Evolutionary conservation across 371 early-diverging fungal species (phyloP), one percentile per base, ranked within the genome.

Genomic region (Thermomucor indicae-seudaticae): DNA sequence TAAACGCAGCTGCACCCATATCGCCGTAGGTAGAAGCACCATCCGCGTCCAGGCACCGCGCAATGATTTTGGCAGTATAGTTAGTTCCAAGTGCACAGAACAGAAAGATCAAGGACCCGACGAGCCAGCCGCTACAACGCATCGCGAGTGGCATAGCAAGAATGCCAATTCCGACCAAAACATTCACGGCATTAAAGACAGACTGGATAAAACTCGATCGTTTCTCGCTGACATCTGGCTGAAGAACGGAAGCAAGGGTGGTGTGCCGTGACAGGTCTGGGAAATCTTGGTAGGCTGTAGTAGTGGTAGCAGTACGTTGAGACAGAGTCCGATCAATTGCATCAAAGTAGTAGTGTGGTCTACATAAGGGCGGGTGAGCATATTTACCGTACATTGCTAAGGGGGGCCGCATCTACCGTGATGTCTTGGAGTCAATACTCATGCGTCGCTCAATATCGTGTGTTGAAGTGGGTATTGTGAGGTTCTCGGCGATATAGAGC

Each of bases 1-100:
- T 84, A 62, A 81, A 87, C 11, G 88, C 85, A 14, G 68, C 62
- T n/a, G 81, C 78, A 32, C 81, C 88, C 50, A 84, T 70, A 49
- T 87, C 88, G 6, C 79, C 78, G 59, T 83, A 84, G 3, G 78
- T 78, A 11, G 53, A 43, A 4, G 58, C 55, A 5, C 54, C 53
- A 34, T 48, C 53, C 25, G 51, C 40, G 20, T 64, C 64, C 37
- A 64, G 25, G 29, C 64, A 64, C 3, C 59, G 53, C 4, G 62
- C 75, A 27, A 86, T 63, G 8, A 84, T 27, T 49, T 71, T 79
- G 44, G 81, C 86, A 0, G 84, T 80, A 34, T 78, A 72, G 35
- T 68, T 67, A 6, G 80, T 77, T n/a, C 70, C 52, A 19, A 65
- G 7, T 2, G 72, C 58, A 52, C 75, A 83, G n/a, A 74, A 51